Base-by-base conservation (phyloP, 108 stramenopile species). In the Skeletonema tropicum region DNA sequence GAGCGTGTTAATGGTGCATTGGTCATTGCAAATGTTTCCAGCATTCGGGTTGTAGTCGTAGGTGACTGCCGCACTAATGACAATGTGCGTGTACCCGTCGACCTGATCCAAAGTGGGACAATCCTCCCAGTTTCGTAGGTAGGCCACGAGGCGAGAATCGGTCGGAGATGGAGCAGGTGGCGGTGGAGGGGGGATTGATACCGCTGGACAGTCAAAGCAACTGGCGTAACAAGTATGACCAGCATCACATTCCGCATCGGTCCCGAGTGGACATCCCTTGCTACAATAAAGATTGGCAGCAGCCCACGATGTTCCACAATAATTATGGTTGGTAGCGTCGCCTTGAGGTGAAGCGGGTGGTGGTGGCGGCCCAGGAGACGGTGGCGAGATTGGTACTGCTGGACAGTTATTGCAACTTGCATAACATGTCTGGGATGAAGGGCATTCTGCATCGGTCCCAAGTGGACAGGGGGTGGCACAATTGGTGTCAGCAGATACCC, bases 81-180 rank as follows among this genome's bases (percentile, higher is more conserved):
- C 68, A 5, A 70, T 35, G 41, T 86, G 86, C 0, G 86, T 84
- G 41, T 86, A 86, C 17, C 77, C 68, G 15, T 63, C 71, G 15
- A 77, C 0, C 26, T 86, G 83, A 25, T 39, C 70, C 3, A 52
- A 57, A 2, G 75, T 84, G 1, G 86, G 86, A 68, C 88, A 89
- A 11, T 80, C 11, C 45, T 84, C 75, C 83, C 83, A 86, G 52
- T 86, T 86, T 7, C 83, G 82, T 11, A 86, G 23, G 46, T 81
- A 86, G 0, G 86, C 86, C 58, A 86, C 80, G 33, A 83, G 23
- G 1, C 77, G 72, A n/a, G 76, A 79, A 45, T 78, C 72, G n/a
- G 36, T 1, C 45, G 39, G 64, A 17, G 36, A 64, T 55, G 77
- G 59, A 52, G 70, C 9, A 11, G 69, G 30, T n/a, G 66, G 15